Percentiles rank a stretch among this genome's conserved stretches.
Evolutionary conservation across 2,329 filamentous ascomycete species (phyloP).

Genomic region (Cytospora paraplurivora): DNA sequence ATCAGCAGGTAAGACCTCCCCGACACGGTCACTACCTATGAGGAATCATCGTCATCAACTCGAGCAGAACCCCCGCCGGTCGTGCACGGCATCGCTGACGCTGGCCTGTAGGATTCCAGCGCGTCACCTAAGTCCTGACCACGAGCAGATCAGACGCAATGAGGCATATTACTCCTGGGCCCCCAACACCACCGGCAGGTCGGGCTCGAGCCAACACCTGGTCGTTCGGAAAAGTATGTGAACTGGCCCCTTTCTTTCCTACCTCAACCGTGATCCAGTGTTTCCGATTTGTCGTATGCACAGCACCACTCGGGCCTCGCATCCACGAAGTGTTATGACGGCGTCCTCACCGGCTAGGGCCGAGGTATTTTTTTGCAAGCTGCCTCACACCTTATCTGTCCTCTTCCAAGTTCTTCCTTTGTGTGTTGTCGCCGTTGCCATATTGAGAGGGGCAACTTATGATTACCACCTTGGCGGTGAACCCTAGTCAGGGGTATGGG

Average conservation of each 20-base stretch:
- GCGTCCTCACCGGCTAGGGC: not conserved
- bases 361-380: slow-evolving; percentile 2
- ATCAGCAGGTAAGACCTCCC: too few species aligned
- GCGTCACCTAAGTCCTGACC: not conserved
- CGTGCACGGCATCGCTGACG: slow-evolving; percentile 20
- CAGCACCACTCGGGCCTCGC: not conserved
- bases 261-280: not conserved
- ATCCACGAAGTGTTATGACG: not conserved
- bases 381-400: not conserved
- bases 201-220: slow-evolving; percentile 27
- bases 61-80: slow-evolving; percentile 11
- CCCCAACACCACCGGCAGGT: slow-evolving; percentile 18
- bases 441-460: slow-evolving; percentile 12
- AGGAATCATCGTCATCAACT: too few species aligned
- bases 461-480: slow-evolving; percentile 17
- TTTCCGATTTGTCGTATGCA: not conserved
- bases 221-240: slow-evolving; percentile 28
- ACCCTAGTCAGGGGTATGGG: slow-evolving; percentile 21
- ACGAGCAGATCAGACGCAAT: slow-evolving; percentile 14
- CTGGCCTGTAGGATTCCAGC: slow-evolving; percentile 8
- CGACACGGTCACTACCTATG: too few species aligned
- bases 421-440: not conserved
- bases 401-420: slow-evolving; percentile 13
- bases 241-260: slow-evolving; percentile 5
- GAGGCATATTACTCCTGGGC: slow-evolving; percentile 28